These are phyloP conservation scores for Wickerhamomyces sp. DNA, from an alignment of 1,139 yeast species.

Conservation along the genomic window DNA sequence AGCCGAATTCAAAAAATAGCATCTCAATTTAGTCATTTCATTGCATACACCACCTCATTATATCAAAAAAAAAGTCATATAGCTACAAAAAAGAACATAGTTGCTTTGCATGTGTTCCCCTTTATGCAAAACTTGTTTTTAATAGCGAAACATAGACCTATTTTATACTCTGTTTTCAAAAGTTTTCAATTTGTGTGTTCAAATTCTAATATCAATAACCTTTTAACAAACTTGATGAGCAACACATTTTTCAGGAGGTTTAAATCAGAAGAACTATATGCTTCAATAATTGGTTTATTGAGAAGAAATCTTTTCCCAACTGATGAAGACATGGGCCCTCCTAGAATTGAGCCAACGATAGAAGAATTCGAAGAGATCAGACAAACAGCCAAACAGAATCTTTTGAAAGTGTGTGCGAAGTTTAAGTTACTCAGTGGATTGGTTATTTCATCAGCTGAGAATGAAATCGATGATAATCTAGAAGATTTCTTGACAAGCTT, in stretches of 20 bases:
- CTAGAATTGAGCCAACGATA: constrained; percentile 25
- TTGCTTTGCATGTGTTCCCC: constrained; percentile 11
- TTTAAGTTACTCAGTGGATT: constrained; percentile 14
- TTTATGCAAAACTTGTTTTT: constrained; percentile 16
- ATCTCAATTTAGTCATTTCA: constrained; percentile 10
- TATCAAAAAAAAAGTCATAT: background rate
- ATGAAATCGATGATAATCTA: constrained; percentile 25
- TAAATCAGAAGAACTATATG: constrained; percentile 20
- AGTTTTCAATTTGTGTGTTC: constrained; percentile 13
- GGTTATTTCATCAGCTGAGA: constrained; percentile 21
- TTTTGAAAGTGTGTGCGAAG: constrained; percentile 17
- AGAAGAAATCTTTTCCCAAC: constrained; percentile 34
- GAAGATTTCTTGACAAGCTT: constrained; percentile 32
- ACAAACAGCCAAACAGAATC: constrained; percentile 13
- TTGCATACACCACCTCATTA: constrained; percentile 14
- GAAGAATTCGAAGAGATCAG: constrained; percentile 19
- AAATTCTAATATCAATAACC: constrained; percentile 12
- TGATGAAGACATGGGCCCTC: constrained; percentile 39
- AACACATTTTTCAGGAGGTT: constrained; percentile 18
- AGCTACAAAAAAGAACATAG: background rate
- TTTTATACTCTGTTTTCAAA: constrained; percentile 25
- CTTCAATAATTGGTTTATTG: constrained; percentile 23
- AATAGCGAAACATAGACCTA: constrained; percentile 17
- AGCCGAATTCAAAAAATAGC: background rate
- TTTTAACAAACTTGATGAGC: constrained; percentile 24